These are phyloP conservation scores for Diaporthe helianthi DNA, from an alignment of 2,329 filamentous ascomycete species.

Conservation along the genomic window DNA sequence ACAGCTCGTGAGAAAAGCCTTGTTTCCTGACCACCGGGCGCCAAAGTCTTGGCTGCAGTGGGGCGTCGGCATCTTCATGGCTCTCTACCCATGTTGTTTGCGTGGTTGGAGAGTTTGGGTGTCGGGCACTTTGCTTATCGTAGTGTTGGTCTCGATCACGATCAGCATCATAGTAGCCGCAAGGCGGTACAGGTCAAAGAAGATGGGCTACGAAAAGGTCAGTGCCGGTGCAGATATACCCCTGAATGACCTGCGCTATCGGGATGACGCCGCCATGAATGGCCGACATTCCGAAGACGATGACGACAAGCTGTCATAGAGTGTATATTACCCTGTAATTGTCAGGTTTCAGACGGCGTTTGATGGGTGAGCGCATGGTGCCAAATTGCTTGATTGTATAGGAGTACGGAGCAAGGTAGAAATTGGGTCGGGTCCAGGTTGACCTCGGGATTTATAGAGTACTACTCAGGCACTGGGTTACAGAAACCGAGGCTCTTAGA, in stretches of 20 bases:
- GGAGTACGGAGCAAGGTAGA: not conserved
- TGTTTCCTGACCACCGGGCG: conserved; percentile 40
- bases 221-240: conserved; percentile 22
- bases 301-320: not conserved
- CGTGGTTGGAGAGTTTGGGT: conserved; percentile 45
- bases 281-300: not conserved
- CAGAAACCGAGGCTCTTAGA: not conserved
- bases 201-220: conserved; percentile 23
- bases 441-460: not conserved
- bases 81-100: conserved; percentile 45
- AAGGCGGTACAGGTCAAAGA: conserved; percentile 32
- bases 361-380: too few relatives aligned
- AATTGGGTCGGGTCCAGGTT: not conserved
- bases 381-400: not conserved
- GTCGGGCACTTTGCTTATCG: conserved; percentile 36
- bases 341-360: not conserved
- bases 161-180: not conserved
- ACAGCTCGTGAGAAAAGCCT: conserved; percentile 44
- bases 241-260: conserved; percentile 12
- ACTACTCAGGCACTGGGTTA: not conserved
- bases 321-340: not conserved
- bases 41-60: conserved; percentile 42
- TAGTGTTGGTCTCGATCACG: conserved; percentile 22
- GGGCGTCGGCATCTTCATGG: conserved; percentile 40
- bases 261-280: not conserved